Evolutionary conservation across 495 filamentous ascomycete genomes (phyloP).

Genomic region (Aspergillus bridgeri): DNA sequence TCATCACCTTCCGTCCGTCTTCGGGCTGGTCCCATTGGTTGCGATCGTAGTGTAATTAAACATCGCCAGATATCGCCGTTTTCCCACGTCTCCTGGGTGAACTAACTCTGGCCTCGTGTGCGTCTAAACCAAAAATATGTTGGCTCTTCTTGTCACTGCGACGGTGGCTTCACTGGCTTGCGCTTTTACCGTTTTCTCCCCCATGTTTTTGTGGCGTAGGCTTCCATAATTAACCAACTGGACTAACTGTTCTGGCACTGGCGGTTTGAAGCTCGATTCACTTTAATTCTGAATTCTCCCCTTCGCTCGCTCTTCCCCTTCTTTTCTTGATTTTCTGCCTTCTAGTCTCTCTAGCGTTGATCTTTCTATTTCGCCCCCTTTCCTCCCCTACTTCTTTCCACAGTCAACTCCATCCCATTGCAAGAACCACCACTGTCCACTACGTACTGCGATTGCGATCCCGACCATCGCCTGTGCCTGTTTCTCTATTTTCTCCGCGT

Average conservation of each 20-base stretch:
- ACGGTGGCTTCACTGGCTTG: background rate
- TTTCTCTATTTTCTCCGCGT: background rate
- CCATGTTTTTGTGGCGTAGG: background rate
- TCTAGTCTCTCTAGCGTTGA: background rate
- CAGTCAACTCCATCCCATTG: background rate
- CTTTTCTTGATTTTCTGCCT: background rate
- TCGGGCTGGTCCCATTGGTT: background rate
- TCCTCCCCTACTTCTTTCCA: background rate
- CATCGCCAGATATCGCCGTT: background rate
- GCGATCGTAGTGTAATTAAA: background rate
- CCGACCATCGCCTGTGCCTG: too few species aligned
- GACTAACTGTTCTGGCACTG: background rate
- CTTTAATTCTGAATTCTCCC: background rate
- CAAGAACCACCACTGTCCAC: background rate
- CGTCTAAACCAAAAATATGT: too few species aligned
- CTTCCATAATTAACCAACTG: background rate
- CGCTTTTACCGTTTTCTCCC: background rate
- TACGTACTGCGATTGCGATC: background rate
- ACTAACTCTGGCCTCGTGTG: too few species aligned
- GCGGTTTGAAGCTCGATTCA: background rate
- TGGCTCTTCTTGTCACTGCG: background rate
- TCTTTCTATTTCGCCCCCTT: background rate
- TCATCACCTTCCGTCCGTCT: background rate
- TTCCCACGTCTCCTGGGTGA: too few species aligned
- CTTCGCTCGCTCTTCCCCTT: background rate